Conservation (phyloP, 805 yeast species). For the Cyberlindnera samutprakarnensis region DNA sequence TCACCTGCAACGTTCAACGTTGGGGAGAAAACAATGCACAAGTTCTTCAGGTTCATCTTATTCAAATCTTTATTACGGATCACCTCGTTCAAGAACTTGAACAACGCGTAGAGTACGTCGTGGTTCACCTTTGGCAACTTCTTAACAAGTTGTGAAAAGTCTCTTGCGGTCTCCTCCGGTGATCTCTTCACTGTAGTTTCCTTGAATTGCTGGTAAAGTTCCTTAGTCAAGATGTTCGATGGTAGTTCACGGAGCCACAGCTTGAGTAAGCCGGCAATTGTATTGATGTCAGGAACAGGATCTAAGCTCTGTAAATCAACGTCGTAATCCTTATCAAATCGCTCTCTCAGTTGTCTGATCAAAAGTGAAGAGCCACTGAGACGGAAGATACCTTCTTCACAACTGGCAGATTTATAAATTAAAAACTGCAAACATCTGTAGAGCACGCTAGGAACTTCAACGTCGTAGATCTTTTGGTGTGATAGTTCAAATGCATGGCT, state of each 20-base stretch:
- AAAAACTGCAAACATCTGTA: constrained; percentile 68
- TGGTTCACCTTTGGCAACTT: constrained; percentile 46
- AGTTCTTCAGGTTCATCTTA: constrained; percentile 78
- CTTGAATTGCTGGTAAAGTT: constrained; percentile 32
- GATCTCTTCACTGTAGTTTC: constrained; percentile 19
- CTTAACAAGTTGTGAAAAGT: constrained; percentile 26
- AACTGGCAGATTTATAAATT: constrained; percentile 57
- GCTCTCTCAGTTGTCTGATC: constrained; percentile 59
- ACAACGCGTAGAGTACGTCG: constrained; percentile 56
- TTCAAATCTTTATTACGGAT: constrained; percentile 53
- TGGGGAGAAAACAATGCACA: constrained; percentile 77
- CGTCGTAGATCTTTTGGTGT: constrained; percentile 35
- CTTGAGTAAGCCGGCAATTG: constrained; percentile 81
- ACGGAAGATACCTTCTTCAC: constrained; percentile 87
- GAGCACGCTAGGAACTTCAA: constrained; percentile 61
- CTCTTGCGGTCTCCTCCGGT: constrained; percentile 21
- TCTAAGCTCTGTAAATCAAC: constrained; percentile 46
- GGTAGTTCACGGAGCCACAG: constrained; percentile 76
- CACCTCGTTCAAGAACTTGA: constrained; percentile 60
- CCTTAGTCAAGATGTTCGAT: constrained; percentile 54
- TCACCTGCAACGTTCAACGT: constrained; percentile 64
- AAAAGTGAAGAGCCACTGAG: constrained; percentile 81
- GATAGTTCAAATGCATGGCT: constrained; percentile 45
- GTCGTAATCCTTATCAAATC: constrained; percentile 62
- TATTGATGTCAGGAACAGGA: constrained; percentile 59